phyloP scores from a whole-genome alignment of 2,329 filamentous ascomycete species.

The Sordariomycetes sp. region DNA sequence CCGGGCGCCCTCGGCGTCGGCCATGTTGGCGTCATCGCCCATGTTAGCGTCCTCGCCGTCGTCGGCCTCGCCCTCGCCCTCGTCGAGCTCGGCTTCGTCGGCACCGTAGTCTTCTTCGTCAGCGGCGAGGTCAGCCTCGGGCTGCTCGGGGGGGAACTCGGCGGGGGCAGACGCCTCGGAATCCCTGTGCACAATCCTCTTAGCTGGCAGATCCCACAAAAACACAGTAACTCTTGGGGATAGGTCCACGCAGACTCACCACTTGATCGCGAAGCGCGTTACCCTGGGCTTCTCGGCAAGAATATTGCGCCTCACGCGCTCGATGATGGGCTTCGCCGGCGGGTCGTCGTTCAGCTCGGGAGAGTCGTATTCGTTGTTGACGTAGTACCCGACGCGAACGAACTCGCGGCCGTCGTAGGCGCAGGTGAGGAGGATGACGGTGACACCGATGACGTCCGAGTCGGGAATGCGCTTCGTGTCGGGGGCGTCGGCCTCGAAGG shows the following conservation, averaged over 20 bases:
- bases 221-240: no score
- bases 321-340: constrained; percentile 81
- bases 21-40: constrained; percentile 46
- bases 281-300: constrained; percentile 95
- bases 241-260: constrained; percentile 41
- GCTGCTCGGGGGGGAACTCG: constrained; percentile 94
- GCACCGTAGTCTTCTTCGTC: constrained; percentile 87
- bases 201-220: not conserved
- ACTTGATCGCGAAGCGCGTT: constrained; percentile 96
- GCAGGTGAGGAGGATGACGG: constrained; percentile 90
- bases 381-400: constrained; percentile 96
- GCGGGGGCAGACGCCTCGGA: constrained; percentile 93
- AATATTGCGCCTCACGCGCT: constrained; percentile 84
- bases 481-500: constrained; percentile 91
- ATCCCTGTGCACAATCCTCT: constrained; percentile 47
- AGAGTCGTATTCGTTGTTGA: constrained; percentile 97
- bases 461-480: constrained; percentile 84
- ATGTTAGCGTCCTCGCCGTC: constrained; percentile 50
- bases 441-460: constrained; percentile 91
- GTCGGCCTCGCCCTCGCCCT: constrained; percentile 37
- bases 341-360: constrained; percentile 83
- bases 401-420: constrained; percentile 95
- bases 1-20: constrained; percentile 25
- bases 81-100: constrained; percentile 69
- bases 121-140: constrained; percentile 75